phyloP scores from a whole-genome alignment of 2,329 filamentous ascomycete species.

The Pyrenophora tritici-repentis region DNA sequence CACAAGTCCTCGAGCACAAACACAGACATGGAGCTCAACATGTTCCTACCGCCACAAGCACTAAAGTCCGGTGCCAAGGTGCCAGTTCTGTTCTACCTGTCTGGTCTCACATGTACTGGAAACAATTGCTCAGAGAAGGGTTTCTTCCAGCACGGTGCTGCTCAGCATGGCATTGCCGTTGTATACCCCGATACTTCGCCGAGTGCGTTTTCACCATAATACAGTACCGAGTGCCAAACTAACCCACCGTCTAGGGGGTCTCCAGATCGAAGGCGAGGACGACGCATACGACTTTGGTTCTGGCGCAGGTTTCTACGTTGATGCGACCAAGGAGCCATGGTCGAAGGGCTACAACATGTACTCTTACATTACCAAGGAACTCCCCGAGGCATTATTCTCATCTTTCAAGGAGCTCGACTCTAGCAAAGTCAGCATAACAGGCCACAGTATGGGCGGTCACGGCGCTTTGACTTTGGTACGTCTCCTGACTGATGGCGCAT shows the following conservation, averaged over 20 bases:
- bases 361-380: conserved; percentile 84
- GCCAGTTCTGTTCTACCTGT: conserved; percentile 89
- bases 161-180: conserved; percentile 82
- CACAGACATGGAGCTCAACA: conserved; percentile 89
- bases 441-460: conserved; percentile 97
- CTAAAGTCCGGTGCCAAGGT: conserved; percentile 63
- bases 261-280: conserved; percentile 80
- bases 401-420: conserved; percentile 74
- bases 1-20: conserved; percentile 79
- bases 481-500: not conserved
- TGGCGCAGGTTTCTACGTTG: conserved; percentile 92
- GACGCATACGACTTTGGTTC: conserved; percentile 90
- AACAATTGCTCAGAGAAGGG: conserved; percentile 79
- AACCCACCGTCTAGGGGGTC: conserved; percentile 61
- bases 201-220: conserved; percentile 56
- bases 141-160: conserved; percentile 86
- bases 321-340: conserved; percentile 79
- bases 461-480: conserved; percentile 80
- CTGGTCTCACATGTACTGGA: conserved; percentile 91
- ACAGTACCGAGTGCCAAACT: conserved; percentile 10
- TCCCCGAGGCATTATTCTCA: conserved; percentile 76
- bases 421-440: conserved; percentile 77
- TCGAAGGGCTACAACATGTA: conserved; percentile 88
- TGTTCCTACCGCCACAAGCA: conserved; percentile 83
- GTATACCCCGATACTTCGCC: conserved; percentile 96